Evolutionary conservation across 208 protist species (phyloP).

Genomic region (Leishmania braziliensis): DNA sequence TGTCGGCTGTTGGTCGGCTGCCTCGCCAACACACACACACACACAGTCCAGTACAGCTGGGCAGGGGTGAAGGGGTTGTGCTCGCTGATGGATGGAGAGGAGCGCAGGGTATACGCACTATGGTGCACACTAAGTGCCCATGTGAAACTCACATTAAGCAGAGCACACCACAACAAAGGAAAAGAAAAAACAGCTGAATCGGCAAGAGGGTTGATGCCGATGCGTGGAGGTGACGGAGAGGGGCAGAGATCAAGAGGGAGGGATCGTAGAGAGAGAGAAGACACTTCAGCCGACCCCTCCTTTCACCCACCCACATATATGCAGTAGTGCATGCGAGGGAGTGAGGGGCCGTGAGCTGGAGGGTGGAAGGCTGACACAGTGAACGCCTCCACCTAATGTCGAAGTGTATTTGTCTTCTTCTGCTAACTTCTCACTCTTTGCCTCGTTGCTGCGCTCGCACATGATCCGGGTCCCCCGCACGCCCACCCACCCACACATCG

Average conservation of each 20-base stretch:
- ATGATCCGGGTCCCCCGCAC: neutral
- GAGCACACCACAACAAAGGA: neutral
- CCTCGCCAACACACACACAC: neutral
- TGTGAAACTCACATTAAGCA: neutral
- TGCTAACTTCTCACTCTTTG: neutral
- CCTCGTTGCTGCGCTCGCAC: neutral
- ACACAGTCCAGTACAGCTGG: neutral
- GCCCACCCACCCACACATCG: neutral
- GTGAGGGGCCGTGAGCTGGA: neutral
- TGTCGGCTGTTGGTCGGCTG: neutral
- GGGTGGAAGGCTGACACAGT: neutral
- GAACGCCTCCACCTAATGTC: neutral
- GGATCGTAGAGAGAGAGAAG: neutral
- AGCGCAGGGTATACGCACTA: neutral
- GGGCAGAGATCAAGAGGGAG: neutral
- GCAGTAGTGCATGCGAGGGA: neutral
- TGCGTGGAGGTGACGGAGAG: neutral
- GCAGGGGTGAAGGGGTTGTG: neutral
- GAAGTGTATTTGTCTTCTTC: neutral
- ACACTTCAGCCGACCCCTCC: neutral
- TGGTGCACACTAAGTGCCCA: neutral
- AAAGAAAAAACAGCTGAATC: neutral
- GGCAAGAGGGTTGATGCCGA: neutral
- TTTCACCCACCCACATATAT: neutral
- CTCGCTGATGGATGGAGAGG: neutral